Percentiles rank a stretch among this genome's conserved stretches.
These are phyloP conservation scores for Metschnikowia borealis DNA, from an alignment of 805 yeast genomes.

Conservation along the genomic window DNA sequence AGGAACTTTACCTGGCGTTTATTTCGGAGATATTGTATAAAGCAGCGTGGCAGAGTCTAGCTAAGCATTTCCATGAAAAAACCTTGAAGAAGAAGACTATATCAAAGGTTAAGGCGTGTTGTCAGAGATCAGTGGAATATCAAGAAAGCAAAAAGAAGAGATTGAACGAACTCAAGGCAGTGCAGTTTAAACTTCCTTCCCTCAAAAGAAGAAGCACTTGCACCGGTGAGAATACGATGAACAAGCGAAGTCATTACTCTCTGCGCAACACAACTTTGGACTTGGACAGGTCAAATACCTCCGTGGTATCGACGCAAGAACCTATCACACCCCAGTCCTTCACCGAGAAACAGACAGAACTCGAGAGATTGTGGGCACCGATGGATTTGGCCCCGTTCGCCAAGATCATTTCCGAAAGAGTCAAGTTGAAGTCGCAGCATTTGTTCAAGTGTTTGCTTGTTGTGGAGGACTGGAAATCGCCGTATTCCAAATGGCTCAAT, in stretches of 20 bases:
- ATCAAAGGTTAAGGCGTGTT: conserved; percentile 23
- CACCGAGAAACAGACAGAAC: conserved; percentile 28
- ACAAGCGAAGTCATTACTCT: neutral
- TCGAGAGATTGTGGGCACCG: conserved; percentile 47
- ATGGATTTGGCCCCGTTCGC: conserved; percentile 36
- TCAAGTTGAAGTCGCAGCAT: conserved; percentile 22
- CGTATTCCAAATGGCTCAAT: conserved; percentile 48
- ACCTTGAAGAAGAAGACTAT: conserved; percentile 30
- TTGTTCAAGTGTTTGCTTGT: conserved; percentile 38
- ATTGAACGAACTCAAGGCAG: conserved; percentile 26
- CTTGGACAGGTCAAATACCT: neutral
- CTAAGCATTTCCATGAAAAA: conserved; percentile 37
- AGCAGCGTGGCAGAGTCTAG: conserved; percentile 39
- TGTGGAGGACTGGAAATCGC: conserved; percentile 46
- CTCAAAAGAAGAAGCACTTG: conserved; percentile 16
- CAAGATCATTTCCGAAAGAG: conserved; percentile 23
- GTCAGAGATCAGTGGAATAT: conserved; percentile 25
- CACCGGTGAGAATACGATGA: neutral
- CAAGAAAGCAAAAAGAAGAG: conserved; percentile 29
- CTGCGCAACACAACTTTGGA: neutral
- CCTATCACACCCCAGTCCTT: conserved; percentile 3
- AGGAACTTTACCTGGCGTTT: conserved; percentile 57
- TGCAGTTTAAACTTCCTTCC: conserved; percentile 21
- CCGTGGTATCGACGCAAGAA: neutral
- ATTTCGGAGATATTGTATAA: conserved; percentile 52